Base-by-base conservation (phyloP, 2,329 filamentous ascomycete species). In the Aureobasidium sp. region DNA sequence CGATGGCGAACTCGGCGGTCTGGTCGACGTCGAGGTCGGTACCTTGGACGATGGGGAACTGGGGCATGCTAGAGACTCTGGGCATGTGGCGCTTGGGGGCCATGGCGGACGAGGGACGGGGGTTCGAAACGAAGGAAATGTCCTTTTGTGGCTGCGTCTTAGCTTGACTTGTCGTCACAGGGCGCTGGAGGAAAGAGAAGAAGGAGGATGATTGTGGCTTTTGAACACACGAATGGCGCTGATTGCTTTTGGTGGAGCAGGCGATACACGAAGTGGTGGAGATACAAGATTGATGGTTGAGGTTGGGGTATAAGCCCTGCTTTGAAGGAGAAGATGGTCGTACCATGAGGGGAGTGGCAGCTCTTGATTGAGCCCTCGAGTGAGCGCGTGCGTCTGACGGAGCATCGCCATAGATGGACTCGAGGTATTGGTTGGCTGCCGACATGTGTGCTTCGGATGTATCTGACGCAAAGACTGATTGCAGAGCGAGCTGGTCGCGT, bases 381-480 rank as follows among this genome's bases (percentile, higher is more conserved):
- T 52, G 47, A 79, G 64, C 83, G 84, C 61, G 81, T 83, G 63
- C 82, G 79, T 65, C 77, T 62, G 68, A 57, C 29, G 62, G 62
- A n/a, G 81, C 66, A 77, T 95, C 91, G 57, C 84, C 82, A 71
- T 89, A 96, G 17, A 91, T 82, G 6, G 82, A 84, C 61, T 97
- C 92, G 62, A 97, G 81, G 73, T 93, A 97, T 17, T 84, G 79
- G 2, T 86, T 79, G 2, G 91, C 91, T 0, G 87, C 82, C 67
- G 87, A 85, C 42, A 97, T 79, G 61, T 86, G 83, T 6, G 90
- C 88, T 73, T 97, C 93, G 1, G 91, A 92, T 0, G 86, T 78
- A 73, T 97, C 93, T 42, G 89, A 87, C 2, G 85, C 82, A 59
- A 85, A 84, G 14, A 97, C 80, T 1, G 91, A 92, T 0, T 88